These are phyloP conservation scores for Boechera retrofracta DNA, from an alignment of 345 rosid genomes.

Conservation along the genomic window DNA sequence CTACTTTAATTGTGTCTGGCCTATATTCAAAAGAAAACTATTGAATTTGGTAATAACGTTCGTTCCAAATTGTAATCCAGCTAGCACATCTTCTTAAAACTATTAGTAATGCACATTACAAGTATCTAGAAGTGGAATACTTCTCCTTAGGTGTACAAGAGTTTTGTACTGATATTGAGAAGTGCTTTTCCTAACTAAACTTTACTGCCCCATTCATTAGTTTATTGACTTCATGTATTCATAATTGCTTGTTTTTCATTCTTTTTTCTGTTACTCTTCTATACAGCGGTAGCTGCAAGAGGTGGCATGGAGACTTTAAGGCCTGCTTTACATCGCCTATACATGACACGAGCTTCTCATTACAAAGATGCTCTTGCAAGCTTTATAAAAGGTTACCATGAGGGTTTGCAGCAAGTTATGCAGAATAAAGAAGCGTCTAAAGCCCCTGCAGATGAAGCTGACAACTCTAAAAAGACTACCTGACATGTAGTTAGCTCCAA, in stretches of 20 bases:
- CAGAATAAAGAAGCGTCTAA: constrained; percentile 58
- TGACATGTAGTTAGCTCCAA: constrained; percentile 25
- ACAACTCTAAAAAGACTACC: constrained; percentile 37
- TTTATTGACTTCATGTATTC: background rate
- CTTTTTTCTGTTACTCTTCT: background rate
- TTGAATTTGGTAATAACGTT: background rate
- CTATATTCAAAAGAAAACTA: background rate
- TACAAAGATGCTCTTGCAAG: constrained; percentile 80
- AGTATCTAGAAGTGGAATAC: background rate
- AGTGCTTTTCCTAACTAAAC: background rate
- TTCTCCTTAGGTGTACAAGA: constrained; percentile 4
- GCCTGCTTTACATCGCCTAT: constrained; percentile 88
- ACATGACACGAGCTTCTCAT: constrained; percentile 88
- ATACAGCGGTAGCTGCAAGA: constrained; percentile 83
- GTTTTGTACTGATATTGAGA: constrained; percentile 3
- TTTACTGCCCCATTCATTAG: background rate
- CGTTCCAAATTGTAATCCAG: background rate
- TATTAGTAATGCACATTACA: constrained; percentile 7
- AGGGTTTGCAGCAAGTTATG: constrained; percentile 75
- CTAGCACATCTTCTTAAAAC: background rate
- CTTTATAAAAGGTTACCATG: constrained; percentile 79
- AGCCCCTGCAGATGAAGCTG: constrained; percentile 25
- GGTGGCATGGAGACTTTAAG: constrained; percentile 92
- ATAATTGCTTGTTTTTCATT: background rate
- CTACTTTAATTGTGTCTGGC: background rate